Base-by-base conservation (phyloP, 2,329 filamentous ascomycete species). In the Raffaelea albimanens region DNA sequence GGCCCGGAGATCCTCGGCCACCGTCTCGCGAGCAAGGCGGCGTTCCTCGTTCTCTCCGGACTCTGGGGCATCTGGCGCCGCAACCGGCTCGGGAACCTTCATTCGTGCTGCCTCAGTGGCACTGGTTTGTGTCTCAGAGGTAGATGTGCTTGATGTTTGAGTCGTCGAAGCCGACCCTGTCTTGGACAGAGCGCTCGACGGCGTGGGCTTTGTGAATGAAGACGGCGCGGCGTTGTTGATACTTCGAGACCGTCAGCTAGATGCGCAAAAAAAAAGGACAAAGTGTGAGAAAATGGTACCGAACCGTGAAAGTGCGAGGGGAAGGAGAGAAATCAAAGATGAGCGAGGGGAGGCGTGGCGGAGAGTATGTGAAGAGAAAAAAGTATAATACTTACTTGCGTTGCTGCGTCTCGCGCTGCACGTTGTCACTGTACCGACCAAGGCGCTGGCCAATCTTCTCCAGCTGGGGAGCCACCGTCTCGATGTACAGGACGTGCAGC, bases 401-500 rank as follows among this genome's bases (percentile, higher is more conserved):
- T 25, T 43, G 43, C n/a, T 38, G 53, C 1, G 52, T 44, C 20
- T 46, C 47, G 31, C 16, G 42, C 8, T 31, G 18, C 29, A 57
- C 54, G 49, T 65, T 69, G 19, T 77, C 74, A 54, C 73, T 82
- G 64, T 89, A 87, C 43, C 85, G 75, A 38, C 89, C 90, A 11
- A 98, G 76, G 41, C 90, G 82, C 67, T 96, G 85, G 13, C 87
- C 87, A 58, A 98, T 97, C 58, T 89, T 87, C 48, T 91, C 78
- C 14, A 98, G 75, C 65, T 98, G 94, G 14, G 94, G 94, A 67
- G 97, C 90, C 3, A 98, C 90, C 57, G 95, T 95, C 59, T 95
- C 83, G 11, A 83, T 78, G 59, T 97, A 97, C 5, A 96, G 68
- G 14, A 85, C 75, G 22, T 85, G 80, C 11, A 96, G 53, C 54